Percentiles rank a stretch among this genome's conserved stretches.
Evolutionary conservation across 164 flowering plant genomes (phyloP).

Genomic region (Amborella trichopoda): DNA sequence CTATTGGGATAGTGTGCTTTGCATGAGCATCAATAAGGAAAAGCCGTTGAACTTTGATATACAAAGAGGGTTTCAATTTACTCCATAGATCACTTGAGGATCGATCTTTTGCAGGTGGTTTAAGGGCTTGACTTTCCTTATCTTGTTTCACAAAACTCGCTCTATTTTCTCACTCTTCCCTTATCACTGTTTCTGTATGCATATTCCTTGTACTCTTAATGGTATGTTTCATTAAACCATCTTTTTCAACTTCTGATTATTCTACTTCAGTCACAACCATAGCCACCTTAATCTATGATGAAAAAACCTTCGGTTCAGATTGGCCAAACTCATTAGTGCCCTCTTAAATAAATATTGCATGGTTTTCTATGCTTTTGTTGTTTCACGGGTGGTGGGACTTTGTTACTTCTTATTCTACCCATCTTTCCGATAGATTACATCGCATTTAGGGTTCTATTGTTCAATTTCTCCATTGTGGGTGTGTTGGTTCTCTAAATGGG

Average conservation of each 20-base stretch:
- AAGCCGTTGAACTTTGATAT: no score
- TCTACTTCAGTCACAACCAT: slow-evolving; percentile 29
- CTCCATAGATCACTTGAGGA: no score
- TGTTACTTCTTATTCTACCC: slow-evolving; percentile 32
- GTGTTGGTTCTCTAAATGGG: slow-evolving; percentile 70
- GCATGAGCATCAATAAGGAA: no score
- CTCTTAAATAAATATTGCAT: slow-evolving; percentile 72
- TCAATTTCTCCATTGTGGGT: slow-evolving; percentile 81
- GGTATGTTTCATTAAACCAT: slow-evolving; percentile 40
- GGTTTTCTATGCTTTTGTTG: slow-evolving; percentile 79
- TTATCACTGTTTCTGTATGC: slow-evolving; percentile 82
- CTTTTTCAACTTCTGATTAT: slow-evolving; percentile 20
- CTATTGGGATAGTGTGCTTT: no score
- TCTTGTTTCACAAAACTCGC: no score
- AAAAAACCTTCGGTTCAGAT: slow-evolving; percentile 47
- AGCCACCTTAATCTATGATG: slow-evolving; percentile 65
- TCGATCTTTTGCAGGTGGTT: no score
- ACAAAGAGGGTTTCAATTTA: no score
- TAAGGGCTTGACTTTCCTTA: no score
- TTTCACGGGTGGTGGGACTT: slow-evolving; percentile 77
- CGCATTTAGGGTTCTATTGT: slow-evolving; percentile 47
- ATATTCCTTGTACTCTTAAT: slow-evolving; percentile 79
- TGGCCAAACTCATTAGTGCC: slow-evolving; percentile 90
- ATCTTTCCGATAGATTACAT: slow-evolving; percentile 56
- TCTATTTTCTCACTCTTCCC: no score